Evolutionary conservation across 768 basidiomycete genomes (phyloP), one percentile per base, ranked within the genome.

Genomic region (Auricularia sp.): DNA sequence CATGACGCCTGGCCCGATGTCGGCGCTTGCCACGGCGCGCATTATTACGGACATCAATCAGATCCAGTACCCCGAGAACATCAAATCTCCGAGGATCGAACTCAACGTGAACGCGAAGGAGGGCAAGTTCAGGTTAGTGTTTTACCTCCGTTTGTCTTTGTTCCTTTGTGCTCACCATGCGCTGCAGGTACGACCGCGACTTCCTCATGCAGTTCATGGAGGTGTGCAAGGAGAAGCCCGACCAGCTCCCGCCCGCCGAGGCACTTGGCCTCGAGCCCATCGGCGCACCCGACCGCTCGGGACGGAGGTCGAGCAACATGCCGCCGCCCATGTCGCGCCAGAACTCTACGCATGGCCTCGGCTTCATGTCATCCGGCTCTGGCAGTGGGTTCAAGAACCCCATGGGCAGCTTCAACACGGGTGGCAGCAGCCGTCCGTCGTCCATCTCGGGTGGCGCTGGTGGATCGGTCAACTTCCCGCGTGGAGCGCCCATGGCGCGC

Each of bases 131-230:
- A 85, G 88, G 92, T 91, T 35, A 76, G 66, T 70, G 71, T 24
- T 18, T 35, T 65, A 54, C 36, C 35, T 7, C 34, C 62, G 45
- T 63, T 44, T 54, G 11, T 61, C 18, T 16, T 21, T 68, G 54
- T 39, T 56, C 2, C 3, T 10, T 35, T 68, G 39, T 39, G 42
- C 29, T 63, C 8, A 61, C 2, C 34, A 5, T 61, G 24, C 64
- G 33, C 61, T 42, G 29, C 67, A 93, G 96, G 71, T 99, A 99
- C 74, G 94, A 98, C 74, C 93, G 95, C 42, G 93, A 95, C 21
- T 99, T 99, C 85, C 83, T 99, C 33, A 77, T 99, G 66, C 96
- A 99, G 73, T 99, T 99, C 79, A 94, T 97, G 91, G 77, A 78
- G 29, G 77, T 96, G 66, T 99, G 97, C 82, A 91, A 86, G 75